phyloP scores from a whole-genome alignment of 257 asterid genomes.

The Solanum peruvianum region DNA sequence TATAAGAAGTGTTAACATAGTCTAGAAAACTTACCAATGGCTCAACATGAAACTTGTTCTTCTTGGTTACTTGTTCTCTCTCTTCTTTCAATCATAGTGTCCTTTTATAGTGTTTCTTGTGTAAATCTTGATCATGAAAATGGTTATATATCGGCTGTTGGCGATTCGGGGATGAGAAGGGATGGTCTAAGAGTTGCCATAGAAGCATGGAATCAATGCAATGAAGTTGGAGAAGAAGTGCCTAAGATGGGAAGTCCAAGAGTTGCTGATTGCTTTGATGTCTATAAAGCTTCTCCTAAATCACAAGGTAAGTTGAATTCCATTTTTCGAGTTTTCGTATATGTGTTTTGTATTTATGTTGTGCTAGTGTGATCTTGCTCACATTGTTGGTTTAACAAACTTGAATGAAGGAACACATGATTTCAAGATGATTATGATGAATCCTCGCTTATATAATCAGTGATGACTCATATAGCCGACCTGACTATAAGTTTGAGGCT shows the following conservation, averaged over 20 bases:
- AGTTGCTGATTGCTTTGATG: conserved; percentile 81
- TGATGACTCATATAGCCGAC: neutral
- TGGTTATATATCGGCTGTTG: conserved; percentile 45
- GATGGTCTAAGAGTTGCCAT: conserved; percentile 71
- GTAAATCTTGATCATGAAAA: neutral
- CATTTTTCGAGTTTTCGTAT: neutral
- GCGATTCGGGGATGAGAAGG: conserved; percentile 72
- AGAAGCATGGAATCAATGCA: conserved; percentile 92
- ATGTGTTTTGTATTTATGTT: neutral
- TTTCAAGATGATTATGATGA: neutral
- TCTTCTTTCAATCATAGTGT: conserved; percentile 10
- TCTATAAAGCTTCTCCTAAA: conserved; percentile 42
- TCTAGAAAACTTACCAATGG: conserved; percentile 6
- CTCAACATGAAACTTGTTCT: neutral
- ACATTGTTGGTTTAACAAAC: neutral
- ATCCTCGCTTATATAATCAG: neutral
- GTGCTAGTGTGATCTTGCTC: neutral
- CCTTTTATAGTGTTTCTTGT: neutral
- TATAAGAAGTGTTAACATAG: neutral
- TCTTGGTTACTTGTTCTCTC: neutral
- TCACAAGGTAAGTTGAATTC: conserved; percentile 18
- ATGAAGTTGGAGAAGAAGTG: conserved; percentile 85
- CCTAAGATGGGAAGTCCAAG: conserved; percentile 85
- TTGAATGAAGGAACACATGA: neutral
- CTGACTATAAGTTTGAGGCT: neutral